Percentiles rank a stretch among this genome's conserved stretches.
Evolutionary conservation across 208 protist genomes (phyloP).

Genomic region (Acanthamoeba lenticulata): DNA sequence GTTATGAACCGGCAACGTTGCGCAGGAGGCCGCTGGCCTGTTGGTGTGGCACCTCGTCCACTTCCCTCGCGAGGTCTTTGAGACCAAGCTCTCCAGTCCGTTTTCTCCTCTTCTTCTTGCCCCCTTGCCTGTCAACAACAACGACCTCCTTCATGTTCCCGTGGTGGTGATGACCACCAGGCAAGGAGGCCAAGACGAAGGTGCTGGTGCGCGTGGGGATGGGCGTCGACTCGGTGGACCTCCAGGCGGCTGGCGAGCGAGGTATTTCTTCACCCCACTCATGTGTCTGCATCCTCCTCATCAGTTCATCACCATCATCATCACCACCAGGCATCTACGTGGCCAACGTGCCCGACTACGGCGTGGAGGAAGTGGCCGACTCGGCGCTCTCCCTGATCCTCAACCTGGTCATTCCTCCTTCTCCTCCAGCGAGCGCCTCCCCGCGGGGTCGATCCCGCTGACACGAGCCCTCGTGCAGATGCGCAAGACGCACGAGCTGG

Average conservation of each 20-base stretch:
- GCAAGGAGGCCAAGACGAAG: background rate
- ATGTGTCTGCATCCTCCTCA: background rate
- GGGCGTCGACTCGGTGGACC: constrained; percentile 63
- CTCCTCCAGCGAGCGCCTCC: background rate
- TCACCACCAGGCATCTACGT: background rate
- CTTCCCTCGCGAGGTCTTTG: constrained; percentile 8
- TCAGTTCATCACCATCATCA: background rate
- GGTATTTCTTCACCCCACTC: background rate
- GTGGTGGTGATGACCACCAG: background rate
- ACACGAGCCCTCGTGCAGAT: background rate
- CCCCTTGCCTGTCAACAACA: background rate
- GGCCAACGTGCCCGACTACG: constrained; percentile 66
- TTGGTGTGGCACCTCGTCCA: constrained; percentile 52
- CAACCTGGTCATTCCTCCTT: background rate
- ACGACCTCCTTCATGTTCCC: background rate
- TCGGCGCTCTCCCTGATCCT: background rate
- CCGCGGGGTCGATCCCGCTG: background rate
- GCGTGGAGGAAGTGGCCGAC: constrained; percentile 64
- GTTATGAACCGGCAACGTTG: background rate
- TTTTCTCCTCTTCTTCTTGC: background rate
- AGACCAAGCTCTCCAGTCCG: background rate
- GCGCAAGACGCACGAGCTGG: background rate
- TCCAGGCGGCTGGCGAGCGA: constrained; percentile 4
- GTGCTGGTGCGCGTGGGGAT: constrained; percentile 48
- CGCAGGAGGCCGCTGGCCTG: background rate